A percentile compares a stretch with the other conserved stretches of the same genome.
Conservation (phyloP, 495 filamentous ascomycete genomes). For the Aspergillus funiculosus region DNA sequence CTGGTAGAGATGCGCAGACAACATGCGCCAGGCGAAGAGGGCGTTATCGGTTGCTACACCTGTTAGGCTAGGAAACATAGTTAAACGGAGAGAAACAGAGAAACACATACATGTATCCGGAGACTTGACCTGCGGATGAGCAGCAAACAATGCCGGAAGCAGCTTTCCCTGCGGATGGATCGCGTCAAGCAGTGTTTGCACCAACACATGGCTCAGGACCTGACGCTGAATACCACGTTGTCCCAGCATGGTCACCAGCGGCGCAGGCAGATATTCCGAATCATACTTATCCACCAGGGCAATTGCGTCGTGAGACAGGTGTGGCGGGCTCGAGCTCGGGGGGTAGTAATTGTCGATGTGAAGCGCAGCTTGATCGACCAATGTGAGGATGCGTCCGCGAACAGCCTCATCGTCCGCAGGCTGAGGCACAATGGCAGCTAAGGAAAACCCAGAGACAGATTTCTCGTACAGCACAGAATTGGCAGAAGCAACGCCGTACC, state of each 20-base stretch:
- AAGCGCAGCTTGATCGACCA: conserved; percentile 26
- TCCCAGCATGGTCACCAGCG: conserved; percentile 14
- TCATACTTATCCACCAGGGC: conserved; percentile 15
- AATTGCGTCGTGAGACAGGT: background rate
- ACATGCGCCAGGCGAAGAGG: conserved; percentile 27
- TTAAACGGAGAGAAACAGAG: background rate
- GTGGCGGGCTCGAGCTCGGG: background rate
- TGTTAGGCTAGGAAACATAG: background rate
- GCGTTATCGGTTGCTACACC: background rate
- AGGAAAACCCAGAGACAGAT: background rate
- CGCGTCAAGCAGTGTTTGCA: conserved; percentile 13
- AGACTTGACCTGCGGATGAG: background rate
- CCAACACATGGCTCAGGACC: conserved; percentile 21
- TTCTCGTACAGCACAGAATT: background rate
- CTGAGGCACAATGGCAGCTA: conserved; percentile 10
- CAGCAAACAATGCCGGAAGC: conserved; percentile 15
- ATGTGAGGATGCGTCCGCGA: conserved; percentile 13
- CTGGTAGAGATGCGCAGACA: conserved; percentile 19
- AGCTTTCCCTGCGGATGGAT: conserved; percentile 17
- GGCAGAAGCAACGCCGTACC: background rate
- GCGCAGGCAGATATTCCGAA: conserved; percentile 12
- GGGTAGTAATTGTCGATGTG: conserved; percentile 32
- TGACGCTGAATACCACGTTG: conserved; percentile 13
- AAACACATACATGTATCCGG: background rate
- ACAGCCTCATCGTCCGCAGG: conserved; percentile 25